These are phyloP conservation scores for Magnolia officinalis DNA, from an alignment of 164 flowering plant genomes.

Conservation along the genomic window DNA sequence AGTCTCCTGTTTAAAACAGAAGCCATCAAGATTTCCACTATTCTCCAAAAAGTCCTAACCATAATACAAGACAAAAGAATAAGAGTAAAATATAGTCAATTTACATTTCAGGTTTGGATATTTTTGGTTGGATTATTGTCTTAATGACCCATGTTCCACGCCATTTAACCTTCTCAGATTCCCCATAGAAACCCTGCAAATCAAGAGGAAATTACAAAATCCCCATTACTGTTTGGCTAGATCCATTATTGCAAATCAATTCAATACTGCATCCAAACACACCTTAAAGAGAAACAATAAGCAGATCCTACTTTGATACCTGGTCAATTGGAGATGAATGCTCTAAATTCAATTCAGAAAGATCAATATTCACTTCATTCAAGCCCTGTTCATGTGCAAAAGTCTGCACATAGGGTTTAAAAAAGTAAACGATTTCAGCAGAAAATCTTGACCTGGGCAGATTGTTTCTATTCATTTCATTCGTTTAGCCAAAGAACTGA, in stretches of 20 bases:
- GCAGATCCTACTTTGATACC: slow-evolving; percentile 25
- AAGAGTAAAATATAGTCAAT: background rate
- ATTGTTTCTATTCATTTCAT: background rate
- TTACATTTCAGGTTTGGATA: slow-evolving; percentile 34
- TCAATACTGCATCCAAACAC: background rate
- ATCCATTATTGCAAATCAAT: background rate
- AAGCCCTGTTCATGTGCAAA: slow-evolving; percentile 42
- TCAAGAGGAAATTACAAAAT: background rate
- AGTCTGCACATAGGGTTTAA: slow-evolving; percentile 27
- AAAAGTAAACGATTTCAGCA: background rate
- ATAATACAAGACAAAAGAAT: background rate
- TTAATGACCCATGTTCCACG: slow-evolving; percentile 67
- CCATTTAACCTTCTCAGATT: slow-evolving; percentile 57
- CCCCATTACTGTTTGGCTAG: too few species aligned
- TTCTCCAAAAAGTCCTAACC: background rate
- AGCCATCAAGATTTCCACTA: background rate
- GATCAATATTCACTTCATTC: slow-evolving; percentile 48
- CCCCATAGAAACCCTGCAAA: slow-evolving; percentile 28
- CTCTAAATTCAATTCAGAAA: slow-evolving; percentile 36
- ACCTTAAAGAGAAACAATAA: background rate
- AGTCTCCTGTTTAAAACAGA: slow-evolving; percentile 31
- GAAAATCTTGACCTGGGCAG: background rate
- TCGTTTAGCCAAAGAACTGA: background rate
- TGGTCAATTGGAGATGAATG: slow-evolving; percentile 32
- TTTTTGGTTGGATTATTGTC: slow-evolving; percentile 41